These are phyloP conservation scores for Colletotrichum sp. DNA, from an alignment of 2,329 filamentous ascomycete genomes.

Conservation along the genomic window DNA sequence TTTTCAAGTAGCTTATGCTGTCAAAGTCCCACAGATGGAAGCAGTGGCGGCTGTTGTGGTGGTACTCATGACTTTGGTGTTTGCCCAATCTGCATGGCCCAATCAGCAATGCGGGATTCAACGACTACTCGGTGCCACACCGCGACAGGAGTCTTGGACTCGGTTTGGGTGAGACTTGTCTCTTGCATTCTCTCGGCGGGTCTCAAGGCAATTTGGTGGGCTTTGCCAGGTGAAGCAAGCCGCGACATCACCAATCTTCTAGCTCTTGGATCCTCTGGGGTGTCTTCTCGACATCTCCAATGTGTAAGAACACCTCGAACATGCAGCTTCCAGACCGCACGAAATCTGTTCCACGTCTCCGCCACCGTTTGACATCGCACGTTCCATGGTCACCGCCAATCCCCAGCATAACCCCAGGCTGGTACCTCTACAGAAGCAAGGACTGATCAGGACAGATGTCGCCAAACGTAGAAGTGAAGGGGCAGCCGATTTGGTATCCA, in stretches of 20 bases:
- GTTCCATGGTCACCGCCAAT: neutral
- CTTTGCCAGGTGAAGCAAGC: neutral
- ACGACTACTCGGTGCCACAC: neutral
- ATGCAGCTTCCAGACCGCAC: neutral
- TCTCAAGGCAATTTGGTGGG: neutral
- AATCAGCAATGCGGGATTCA: neutral
- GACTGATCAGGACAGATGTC: neutral
- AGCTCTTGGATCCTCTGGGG: neutral
- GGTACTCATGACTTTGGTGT: neutral
- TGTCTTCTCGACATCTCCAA: neutral
- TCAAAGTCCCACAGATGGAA: neutral
- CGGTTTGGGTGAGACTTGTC: neutral
- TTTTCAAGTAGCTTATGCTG: neutral
- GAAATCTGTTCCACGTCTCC: rapidly evolving
- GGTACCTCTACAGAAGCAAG: neutral
- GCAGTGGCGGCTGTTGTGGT: neutral
- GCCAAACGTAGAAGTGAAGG: neutral
- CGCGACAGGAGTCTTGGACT: neutral
- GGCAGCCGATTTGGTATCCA: neutral
- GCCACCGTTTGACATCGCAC: neutral
- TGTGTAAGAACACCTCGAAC: rapidly evolving
- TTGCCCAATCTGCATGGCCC: neutral
- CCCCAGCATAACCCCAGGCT: neutral
- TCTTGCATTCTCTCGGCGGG: rapidly evolving
- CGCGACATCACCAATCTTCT: neutral